Conservation (phyloP, 176 grass and related monocot species). For the Zea mays region Zm-B73-REFERENCE-NAM-5.0 NC_050100.1:162875001-162875500, state of each 20-base stretch:
- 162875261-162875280: conserved; percentile 98
- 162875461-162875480: conserved; percentile 89
- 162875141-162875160: no score
- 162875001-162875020: no score
- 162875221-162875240: conserved; percentile 89
- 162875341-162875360: not conserved
- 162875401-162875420: conserved; percentile 78
- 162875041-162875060: no score
- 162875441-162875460: conserved; percentile 96
- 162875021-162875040: no score
- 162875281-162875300: conserved; percentile 33
- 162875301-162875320: not conserved
- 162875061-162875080: no score
- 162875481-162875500: conserved; percentile 84
- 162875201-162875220: conserved; percentile 73
- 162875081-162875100: no score
- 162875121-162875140: no score
- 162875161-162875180: not conserved
- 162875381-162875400: conserved; percentile 86
- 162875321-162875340: not conserved
- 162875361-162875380: no score
- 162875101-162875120: no score
- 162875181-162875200: not conserved
- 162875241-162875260: conserved; percentile 72
- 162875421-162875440: conserved; percentile 86